A percentile compares a stretch with the other conserved stretches of the same genome.
phyloP scores from a whole-genome alignment of 371 early-diverging fungal species.

The Blakeslea trispora region DNA sequence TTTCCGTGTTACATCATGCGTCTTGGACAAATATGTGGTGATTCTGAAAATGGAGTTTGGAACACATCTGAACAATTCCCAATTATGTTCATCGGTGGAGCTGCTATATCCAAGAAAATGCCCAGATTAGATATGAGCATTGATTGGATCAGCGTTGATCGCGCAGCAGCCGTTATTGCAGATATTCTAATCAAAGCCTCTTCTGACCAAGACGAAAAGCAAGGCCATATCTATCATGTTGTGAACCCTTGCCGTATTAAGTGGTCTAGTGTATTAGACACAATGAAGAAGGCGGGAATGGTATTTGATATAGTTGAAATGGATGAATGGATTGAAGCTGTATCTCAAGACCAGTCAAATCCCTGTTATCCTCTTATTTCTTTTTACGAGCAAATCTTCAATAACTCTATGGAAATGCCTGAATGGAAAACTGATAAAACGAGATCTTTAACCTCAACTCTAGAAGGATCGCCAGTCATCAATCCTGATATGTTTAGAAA shows the following conservation, averaged over 20 bases:
- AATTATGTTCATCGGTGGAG: constrained; percentile 41
- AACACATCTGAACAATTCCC: constrained; percentile 44
- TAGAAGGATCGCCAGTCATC: background rate
- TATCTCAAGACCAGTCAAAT: constrained; percentile 29
- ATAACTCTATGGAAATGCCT: constrained; percentile 13
- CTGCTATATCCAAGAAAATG: constrained; percentile 25
- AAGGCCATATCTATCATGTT: constrained; percentile 30
- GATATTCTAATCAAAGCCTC: constrained; percentile 37
- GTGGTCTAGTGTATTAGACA: constrained; percentile 29
- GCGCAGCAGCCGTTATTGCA: constrained; percentile 29
- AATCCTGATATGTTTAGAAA: background rate
- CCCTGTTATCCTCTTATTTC: constrained; percentile 36
- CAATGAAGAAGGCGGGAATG: constrained; percentile 31
- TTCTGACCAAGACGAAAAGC: background rate
- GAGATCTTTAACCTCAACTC: background rate
- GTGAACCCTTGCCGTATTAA: constrained; percentile 29
- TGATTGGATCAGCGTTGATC: constrained; percentile 45
- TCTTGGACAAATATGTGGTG: constrained; percentile 50
- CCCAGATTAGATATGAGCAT: constrained; percentile 24
- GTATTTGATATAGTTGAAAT: constrained; percentile 27
- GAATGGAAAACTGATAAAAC: constrained; percentile 19
- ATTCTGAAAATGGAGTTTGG: constrained; percentile 44
- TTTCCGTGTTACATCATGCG: constrained; percentile 47
- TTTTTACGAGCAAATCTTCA: constrained; percentile 28
- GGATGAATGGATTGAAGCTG: constrained; percentile 30